phyloP scores from a whole-genome alignment of 305 asterid species.

The Fraxinus paxiana region DNA sequence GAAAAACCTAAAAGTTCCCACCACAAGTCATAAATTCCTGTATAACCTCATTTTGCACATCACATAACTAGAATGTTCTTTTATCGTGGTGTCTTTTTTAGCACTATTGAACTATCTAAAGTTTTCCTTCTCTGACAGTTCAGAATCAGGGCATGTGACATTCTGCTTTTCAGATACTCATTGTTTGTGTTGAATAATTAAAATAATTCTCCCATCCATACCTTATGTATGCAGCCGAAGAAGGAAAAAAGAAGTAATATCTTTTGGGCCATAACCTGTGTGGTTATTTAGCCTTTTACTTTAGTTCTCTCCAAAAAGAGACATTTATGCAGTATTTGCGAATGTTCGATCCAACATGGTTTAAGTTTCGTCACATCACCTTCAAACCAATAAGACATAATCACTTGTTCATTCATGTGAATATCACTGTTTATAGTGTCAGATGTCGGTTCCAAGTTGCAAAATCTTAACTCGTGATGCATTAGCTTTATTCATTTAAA shows the following conservation, averaged over 20 bases:
- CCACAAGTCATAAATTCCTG: not conserved
- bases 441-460: not conserved
- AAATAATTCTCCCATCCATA: not conserved
- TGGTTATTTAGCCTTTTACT: not conserved
- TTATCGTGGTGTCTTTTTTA: not conserved
- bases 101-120: not conserved
- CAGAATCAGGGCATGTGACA: not conserved
- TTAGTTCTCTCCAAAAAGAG: not conserved
- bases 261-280: not conserved
- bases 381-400: not conserved
- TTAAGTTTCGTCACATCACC: not conserved
- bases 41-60: not conserved
- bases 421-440: not conserved
- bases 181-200: not conserved
- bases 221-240: not conserved
- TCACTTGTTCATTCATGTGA: not conserved
- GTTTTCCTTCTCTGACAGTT: not conserved
- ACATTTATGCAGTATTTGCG: not conserved
- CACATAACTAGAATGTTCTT: not conserved
- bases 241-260: not conserved
- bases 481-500: not conserved
- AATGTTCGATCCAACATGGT: not conserved
- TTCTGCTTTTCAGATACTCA: not conserved
- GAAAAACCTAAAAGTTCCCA: not conserved
- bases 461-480: not conserved